phyloP scores from a whole-genome alignment of 2,329 filamentous ascomycete species.

The Colletotrichum sidae region DNA sequence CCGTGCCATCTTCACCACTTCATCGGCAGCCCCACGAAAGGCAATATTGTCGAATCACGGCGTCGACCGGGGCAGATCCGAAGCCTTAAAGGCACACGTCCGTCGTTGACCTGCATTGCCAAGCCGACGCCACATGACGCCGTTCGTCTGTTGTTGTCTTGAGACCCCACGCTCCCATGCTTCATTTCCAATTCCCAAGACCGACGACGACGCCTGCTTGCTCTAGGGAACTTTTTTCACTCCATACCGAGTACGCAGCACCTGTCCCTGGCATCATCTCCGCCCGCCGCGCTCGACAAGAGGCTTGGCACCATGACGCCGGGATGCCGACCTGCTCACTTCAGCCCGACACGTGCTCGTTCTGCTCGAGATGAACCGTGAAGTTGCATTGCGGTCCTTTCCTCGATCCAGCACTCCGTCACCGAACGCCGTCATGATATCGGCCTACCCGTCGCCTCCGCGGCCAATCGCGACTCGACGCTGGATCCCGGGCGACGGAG shows the following conservation, averaged over 20 bases:
- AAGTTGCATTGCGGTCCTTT: constrained; percentile 24
- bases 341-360: constrained; percentile 30
- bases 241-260: no score
- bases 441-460: constrained; percentile 17
- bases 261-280: constrained; percentile 31
- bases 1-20: constrained; percentile 1
- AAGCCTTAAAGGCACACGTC: constrained; percentile 23
- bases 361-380: constrained; percentile 30
- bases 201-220: constrained; percentile 19
- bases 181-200: constrained; percentile 27
- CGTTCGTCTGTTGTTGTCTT: constrained; percentile 25
- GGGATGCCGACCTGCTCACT: constrained; percentile 18
- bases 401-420: constrained; percentile 23
- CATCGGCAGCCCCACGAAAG: constrained; percentile 19
- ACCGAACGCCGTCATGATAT: constrained; percentile 28
- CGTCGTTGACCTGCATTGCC: constrained; percentile 34
- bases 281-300: constrained; percentile 26
- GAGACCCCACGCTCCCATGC: constrained; percentile 28
- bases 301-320: constrained; percentile 27
- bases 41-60: constrained; percentile 24
- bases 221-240: not conserved
- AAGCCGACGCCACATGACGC: constrained; percentile 35
- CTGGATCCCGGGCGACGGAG: constrained; percentile 23
- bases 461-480: constrained; percentile 21
- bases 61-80: not conserved